phyloP scores from a whole-genome alignment of 192 early-diverging fungal species.

The Gamsiella multidivaricata region DNA sequence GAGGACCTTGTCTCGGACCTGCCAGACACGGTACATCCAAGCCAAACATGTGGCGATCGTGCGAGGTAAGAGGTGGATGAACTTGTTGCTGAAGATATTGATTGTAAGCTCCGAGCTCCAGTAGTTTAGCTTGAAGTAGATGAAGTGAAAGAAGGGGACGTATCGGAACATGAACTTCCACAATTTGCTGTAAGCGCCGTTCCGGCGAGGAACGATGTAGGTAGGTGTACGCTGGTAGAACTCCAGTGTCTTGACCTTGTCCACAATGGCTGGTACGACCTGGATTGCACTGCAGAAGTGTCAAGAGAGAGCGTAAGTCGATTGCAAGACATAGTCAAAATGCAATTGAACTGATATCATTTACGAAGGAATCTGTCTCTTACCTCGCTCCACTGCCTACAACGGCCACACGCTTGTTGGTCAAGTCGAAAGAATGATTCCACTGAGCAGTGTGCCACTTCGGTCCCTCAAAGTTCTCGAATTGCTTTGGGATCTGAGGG shows the following conservation, averaged over 20 bases:
- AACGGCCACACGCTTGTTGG: constrained; percentile 58
- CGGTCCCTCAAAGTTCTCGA: constrained; percentile 62
- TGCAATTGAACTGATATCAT: neutral
- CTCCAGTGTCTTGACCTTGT: constrained; percentile 52
- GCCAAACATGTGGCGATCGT: constrained; percentile 17
- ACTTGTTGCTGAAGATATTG: constrained; percentile 42
- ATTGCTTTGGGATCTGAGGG: constrained; percentile 60
- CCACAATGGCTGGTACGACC: constrained; percentile 58
- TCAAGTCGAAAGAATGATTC: constrained; percentile 59
- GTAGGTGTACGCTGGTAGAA: constrained; percentile 64
- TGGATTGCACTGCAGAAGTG: constrained; percentile 54
- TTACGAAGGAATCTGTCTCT: neutral
- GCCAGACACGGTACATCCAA: constrained; percentile 24
- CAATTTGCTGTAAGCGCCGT: constrained; percentile 41
- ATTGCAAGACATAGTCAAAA: neutral
- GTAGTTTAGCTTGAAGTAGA: constrained; percentile 45
- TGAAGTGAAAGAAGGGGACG: constrained; percentile 55
- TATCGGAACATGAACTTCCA: constrained; percentile 55
- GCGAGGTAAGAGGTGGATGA: constrained; percentile 30
- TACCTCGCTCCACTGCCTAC: constrained; percentile 65
- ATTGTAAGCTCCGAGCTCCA: constrained; percentile 43
- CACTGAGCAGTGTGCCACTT: constrained; percentile 66
- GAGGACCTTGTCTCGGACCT: constrained; percentile 32
- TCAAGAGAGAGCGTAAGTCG: neutral
- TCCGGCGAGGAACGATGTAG: constrained; percentile 54